A percentile compares a stretch with the other conserved stretches of the same genome.
Conservation (phyloP, 108 stramenopile species). For the Cyclotella kingstonii region DNA sequence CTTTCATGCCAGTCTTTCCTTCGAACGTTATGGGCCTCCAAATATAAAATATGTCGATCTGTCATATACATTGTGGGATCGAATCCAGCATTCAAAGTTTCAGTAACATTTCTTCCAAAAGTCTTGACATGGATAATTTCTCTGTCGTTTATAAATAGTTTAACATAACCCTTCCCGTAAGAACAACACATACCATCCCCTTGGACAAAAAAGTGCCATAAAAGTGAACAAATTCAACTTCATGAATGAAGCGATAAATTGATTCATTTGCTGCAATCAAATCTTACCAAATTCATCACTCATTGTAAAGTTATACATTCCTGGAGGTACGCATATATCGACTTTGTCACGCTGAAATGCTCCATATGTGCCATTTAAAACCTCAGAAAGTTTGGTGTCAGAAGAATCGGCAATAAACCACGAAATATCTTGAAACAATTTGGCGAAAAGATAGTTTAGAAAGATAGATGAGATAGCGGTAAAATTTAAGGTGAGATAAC, state of each 20-base stretch:
- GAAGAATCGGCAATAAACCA: not conserved
- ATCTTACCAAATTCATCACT: constrained; percentile 26
- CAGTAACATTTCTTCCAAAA: constrained; percentile 9
- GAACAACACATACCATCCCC: constrained; percentile 41
- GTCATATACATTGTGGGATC: constrained; percentile 21
- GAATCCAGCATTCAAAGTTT: constrained; percentile 22
- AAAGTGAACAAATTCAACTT: not conserved
- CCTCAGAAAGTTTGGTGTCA: constrained; percentile 4
- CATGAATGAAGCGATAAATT: not conserved
- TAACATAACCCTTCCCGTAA: constrained; percentile 25
- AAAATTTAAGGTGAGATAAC: not conserved
- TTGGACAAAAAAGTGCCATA: not conserved
- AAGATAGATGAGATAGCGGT: not conserved
- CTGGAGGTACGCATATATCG: constrained; percentile 23
- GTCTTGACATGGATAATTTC: constrained; percentile 11
- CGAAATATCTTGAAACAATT: not conserved
- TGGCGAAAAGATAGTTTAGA: not conserved
- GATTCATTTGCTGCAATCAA: not conserved
- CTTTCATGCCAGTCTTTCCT: constrained; percentile 7
- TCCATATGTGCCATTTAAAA: constrained; percentile 19
- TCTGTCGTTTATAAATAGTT: constrained; percentile 22
- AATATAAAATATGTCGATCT: constrained; percentile 11
- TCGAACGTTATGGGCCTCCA: constrained; percentile 26
- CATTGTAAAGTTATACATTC: constrained; percentile 34
- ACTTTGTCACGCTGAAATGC: constrained; percentile 7